These are phyloP conservation scores for Endoconidiophora polonica DNA, from an alignment of 2,329 filamentous ascomycete genomes.

Conservation along the genomic window DNA sequence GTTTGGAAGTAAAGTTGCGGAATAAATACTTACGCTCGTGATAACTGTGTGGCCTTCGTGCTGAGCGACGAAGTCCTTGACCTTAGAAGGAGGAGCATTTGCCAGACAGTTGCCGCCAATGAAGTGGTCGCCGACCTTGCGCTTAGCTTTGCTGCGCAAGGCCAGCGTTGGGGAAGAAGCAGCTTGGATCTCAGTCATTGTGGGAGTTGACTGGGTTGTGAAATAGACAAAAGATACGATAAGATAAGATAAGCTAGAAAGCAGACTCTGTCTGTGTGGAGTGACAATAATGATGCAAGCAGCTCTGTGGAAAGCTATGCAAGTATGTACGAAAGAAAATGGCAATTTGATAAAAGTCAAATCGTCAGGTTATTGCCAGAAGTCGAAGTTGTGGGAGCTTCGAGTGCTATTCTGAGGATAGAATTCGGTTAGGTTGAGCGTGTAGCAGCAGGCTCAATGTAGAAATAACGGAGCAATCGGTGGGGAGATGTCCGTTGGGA, in stretches of 20 bases:
- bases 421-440: constrained; percentile 8
- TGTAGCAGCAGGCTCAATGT: constrained; percentile 4
- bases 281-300: not conserved
- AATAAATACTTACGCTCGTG: constrained; percentile 57
- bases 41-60: constrained; percentile 96
- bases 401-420: not conserved
- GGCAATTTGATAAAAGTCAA: not conserved
- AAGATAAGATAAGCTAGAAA: constrained; percentile 1
- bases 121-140: constrained; percentile 79
- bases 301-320: constrained; percentile 4
- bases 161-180: constrained; percentile 28
- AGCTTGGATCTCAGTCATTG: constrained; percentile 33
- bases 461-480: constrained; percentile 9
- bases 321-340: not conserved
- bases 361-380: not conserved
- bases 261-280: constrained; percentile 5
- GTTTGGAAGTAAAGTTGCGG: not conserved
- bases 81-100: constrained; percentile 64
- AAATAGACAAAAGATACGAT: constrained; percentile 6
- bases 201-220: constrained; percentile 15
- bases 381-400: constrained; percentile 12
- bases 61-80: constrained; percentile 88
- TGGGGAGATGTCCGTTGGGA: constrained; percentile 12
- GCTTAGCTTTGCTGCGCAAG: constrained; percentile 36
- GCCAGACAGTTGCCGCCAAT: constrained; percentile 84